phyloP scores from a whole-genome alignment of 2,329 filamentous ascomycete genomes.

The Blastomyces silverae region DNA sequence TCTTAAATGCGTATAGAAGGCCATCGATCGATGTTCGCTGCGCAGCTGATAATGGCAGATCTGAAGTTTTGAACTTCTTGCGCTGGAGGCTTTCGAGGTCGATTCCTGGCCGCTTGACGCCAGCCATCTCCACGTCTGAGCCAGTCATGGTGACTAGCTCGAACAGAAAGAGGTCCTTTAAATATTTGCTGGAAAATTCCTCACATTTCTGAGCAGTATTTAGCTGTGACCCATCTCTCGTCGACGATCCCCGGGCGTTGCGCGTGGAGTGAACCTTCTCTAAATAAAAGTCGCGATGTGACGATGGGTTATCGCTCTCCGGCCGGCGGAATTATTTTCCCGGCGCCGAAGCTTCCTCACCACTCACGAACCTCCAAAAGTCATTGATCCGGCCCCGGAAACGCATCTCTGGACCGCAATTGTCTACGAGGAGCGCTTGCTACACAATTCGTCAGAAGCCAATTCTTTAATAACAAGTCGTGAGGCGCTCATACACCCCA shows the following conservation, averaged over 20 bases:
- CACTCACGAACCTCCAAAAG: not conserved
- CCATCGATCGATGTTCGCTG: conserved; percentile 55
- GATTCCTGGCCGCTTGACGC: conserved; percentile 28
- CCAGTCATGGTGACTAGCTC: conserved; percentile 28
- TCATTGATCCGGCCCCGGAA: not conserved
- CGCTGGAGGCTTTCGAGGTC: conserved; percentile 33
- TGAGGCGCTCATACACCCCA: not conserved
- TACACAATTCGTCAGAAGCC: conserved; percentile 4
- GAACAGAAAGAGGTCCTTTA: not conserved
- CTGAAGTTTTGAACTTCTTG: conserved; percentile 53
- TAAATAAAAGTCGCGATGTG: not conserved
- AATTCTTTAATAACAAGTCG: conserved; percentile 9
- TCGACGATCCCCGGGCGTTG: not conserved
- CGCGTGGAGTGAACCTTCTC: not conserved
- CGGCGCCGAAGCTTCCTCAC: conserved; percentile 1
- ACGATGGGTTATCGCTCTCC: not conserved
- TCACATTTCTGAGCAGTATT: conserved; percentile 1
- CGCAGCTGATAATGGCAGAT: conserved; percentile 53
- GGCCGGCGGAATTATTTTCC: conserved; percentile 12
- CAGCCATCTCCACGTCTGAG: conserved; percentile 26
- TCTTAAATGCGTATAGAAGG: conserved; percentile 58
- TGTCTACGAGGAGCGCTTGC: conserved; percentile 1
- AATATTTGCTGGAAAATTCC: not conserved
- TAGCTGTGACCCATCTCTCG: not conserved
- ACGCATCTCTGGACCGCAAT: not conserved